Percentiles rank a stretch among this genome's conserved stretches.
Conservation (phyloP, 106 monocot genomes). For the Apostasia shenzhenica region DNA sequence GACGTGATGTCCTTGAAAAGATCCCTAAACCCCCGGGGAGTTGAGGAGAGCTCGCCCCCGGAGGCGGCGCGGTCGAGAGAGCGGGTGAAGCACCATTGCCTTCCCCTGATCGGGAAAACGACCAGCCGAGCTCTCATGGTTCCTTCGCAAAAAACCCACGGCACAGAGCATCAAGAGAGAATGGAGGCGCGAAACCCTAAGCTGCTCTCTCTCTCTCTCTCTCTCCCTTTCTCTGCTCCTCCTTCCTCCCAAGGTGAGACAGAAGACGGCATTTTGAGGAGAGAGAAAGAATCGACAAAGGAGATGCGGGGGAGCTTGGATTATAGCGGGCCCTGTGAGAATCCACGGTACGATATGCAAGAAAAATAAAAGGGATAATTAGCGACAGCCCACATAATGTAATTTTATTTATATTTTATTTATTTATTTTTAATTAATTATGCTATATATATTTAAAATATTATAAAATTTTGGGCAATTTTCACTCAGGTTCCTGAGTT, state of each 20-base stretch:
- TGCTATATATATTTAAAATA: too few relatives aligned
- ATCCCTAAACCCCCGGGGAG: conserved; percentile 35
- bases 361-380: too few relatives aligned
- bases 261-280: not conserved
- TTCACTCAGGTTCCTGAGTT: too few relatives aligned
- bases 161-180: not conserved
- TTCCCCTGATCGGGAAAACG: conserved; percentile 79
- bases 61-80: conserved; percentile 24
- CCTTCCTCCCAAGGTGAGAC: not conserved
- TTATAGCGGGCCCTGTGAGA: too few relatives aligned
- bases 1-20: conserved; percentile 48
- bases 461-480: too few relatives aligned
- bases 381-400: too few relatives aligned
- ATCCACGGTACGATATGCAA: too few relatives aligned
- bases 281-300: not conserved
- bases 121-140: conserved; percentile 69
- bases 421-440: too few relatives aligned
- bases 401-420: too few relatives aligned
- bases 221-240: not conserved
- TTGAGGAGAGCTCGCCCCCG: conserved; percentile 14
- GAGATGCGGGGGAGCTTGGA: not conserved
- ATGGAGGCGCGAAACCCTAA: not conserved
- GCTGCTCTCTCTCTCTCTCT: not conserved
- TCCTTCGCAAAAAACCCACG: not conserved
- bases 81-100: conserved; percentile 72